phyloP scores from a whole-genome alignment of 1,139 yeast species.

The Yarrowia galli region DNA sequence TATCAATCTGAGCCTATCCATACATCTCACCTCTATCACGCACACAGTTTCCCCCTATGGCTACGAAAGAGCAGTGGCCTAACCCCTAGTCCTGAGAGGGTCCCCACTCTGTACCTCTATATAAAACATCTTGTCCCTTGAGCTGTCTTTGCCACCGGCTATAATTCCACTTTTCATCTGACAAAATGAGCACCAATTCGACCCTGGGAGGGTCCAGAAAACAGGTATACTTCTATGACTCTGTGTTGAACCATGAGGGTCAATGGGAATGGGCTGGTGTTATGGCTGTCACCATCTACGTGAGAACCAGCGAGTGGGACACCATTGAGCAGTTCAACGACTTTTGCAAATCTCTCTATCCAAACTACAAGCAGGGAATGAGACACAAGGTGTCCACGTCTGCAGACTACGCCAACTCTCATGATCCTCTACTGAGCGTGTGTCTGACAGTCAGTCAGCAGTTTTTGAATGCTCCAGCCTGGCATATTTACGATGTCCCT shows the following conservation, averaged over 20 bases:
- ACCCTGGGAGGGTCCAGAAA: slow-evolving; percentile 19
- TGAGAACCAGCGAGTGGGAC: slow-evolving; percentile 18
- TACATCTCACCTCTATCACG: not conserved
- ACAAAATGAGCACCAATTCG: slow-evolving; percentile 9
- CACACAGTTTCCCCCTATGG: not conserved
- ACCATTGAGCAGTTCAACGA: slow-evolving; percentile 18
- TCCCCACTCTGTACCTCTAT: not conserved
- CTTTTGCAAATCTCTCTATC: slow-evolving; percentile 15
- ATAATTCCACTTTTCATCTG: no score
- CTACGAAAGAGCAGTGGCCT: not conserved
- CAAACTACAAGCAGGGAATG: slow-evolving; percentile 18
- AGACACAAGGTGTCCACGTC: slow-evolving; percentile 22
- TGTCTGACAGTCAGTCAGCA: slow-evolving; percentile 7
- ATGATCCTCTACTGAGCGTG: slow-evolving; percentile 12
- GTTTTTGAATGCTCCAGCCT: not conserved
- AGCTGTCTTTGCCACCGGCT: not conserved
- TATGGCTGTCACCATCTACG: slow-evolving; percentile 1
- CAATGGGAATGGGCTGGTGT: slow-evolving; percentile 25
- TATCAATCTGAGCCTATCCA: not conserved
- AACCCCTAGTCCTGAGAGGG: slow-evolving; percentile 13
- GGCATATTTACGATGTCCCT: slow-evolving; percentile 25
- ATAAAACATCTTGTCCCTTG: not conserved
- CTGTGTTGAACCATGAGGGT: slow-evolving; percentile 20
- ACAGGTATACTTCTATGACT: slow-evolving; percentile 25
- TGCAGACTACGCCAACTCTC: slow-evolving; percentile 11